These are phyloP conservation scores for Friedmanniomyces endolithicus DNA, from an alignment of 495 filamentous ascomycete species.

Conservation along the genomic window DNA sequence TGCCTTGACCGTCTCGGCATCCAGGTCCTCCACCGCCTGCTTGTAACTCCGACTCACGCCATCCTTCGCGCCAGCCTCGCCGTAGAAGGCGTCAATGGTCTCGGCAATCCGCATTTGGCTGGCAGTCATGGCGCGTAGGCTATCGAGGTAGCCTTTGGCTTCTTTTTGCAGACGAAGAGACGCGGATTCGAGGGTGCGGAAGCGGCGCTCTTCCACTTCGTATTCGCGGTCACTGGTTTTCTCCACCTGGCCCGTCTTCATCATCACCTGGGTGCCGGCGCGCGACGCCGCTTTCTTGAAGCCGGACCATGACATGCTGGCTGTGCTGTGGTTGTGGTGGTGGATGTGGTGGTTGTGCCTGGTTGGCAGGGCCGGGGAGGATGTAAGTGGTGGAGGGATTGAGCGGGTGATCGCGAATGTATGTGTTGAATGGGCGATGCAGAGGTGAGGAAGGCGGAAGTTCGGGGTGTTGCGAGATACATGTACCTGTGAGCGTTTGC, in stretches of 20 bases:
- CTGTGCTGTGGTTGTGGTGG: slow-evolving; percentile 8
- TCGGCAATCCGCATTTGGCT: slow-evolving; percentile 99
- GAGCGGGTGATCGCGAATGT: background rate
- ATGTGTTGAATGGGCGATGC: background rate
- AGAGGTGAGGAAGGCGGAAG: no score
- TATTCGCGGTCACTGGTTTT: slow-evolving; percentile 97
- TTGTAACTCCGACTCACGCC: slow-evolving; percentile 94
- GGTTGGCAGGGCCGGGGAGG: background rate
- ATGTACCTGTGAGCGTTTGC: background rate
- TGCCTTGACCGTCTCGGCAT: slow-evolving; percentile 96
- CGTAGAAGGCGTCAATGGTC: slow-evolving; percentile 98
- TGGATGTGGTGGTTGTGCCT: background rate
- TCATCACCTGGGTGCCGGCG: slow-evolving; percentile 98
- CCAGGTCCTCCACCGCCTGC: slow-evolving; percentile 91
- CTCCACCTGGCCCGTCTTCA: slow-evolving; percentile 99
- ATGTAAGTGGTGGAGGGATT: background rate
- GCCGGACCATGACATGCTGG: slow-evolving; percentile 61
- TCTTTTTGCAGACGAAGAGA: slow-evolving; percentile 88
- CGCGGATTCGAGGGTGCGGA: slow-evolving; percentile 90
- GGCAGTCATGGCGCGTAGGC: slow-evolving; percentile 93
- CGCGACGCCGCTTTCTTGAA: slow-evolving; percentile 56
- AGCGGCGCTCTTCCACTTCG: slow-evolving; percentile 95
- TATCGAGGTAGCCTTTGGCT: slow-evolving; percentile 93
- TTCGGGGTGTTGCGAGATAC: no score
- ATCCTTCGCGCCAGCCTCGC: slow-evolving; percentile 85